Conservation (phyloP, 208 protist genomes). For the Entamoeba invadens region DNA sequence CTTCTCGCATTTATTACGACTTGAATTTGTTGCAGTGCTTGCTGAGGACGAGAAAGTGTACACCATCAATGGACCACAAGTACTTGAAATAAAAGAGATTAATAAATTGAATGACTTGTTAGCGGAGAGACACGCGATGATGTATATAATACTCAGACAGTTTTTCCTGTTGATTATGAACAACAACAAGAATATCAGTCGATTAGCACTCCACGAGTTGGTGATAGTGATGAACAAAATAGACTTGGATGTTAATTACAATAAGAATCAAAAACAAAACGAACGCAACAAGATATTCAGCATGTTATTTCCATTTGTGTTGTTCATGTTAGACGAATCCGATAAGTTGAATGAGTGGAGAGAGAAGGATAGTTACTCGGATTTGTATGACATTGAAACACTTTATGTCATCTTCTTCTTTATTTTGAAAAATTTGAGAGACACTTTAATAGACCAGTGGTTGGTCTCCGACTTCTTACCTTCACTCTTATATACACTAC, state of each 20-base stretch:
- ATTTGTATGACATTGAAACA: neutral
- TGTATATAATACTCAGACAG: neutral
- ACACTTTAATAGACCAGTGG: neutral
- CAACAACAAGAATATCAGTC: neutral
- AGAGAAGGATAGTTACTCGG: neutral
- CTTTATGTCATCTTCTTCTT: neutral
- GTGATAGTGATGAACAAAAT: neutral
- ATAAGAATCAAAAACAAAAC: neutral
- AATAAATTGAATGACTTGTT: neutral
- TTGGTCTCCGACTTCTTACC: neutral
- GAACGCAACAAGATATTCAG: neutral
- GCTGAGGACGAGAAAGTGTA: neutral
- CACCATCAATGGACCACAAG: neutral
- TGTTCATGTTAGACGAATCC: neutral
- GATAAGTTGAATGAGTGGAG: neutral
- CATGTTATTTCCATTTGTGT: neutral
- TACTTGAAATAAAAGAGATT: constrained; percentile 1
- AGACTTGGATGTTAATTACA: neutral
- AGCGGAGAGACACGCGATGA: neutral
- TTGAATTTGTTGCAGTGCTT: neutral
- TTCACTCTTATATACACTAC: neutral
- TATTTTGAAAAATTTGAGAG: neutral
- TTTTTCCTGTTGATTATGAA: neutral
- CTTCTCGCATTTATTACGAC: neutral
- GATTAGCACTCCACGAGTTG: neutral